Conservation (phyloP, 371 early-diverging fungal species). For the Actinomortierella ambigua region DNA sequence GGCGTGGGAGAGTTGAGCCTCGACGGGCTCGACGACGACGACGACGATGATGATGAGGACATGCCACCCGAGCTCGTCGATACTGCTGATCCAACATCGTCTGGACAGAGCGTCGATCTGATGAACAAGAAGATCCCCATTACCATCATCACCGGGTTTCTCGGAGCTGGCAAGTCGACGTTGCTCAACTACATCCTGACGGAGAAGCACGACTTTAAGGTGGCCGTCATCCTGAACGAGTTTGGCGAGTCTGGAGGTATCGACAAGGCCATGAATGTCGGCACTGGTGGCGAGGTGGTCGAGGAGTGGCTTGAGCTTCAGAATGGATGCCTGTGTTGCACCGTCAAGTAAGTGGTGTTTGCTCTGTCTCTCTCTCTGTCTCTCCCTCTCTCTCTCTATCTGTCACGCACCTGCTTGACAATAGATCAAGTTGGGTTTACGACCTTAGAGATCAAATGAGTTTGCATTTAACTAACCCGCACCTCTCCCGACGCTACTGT, state of each 20-base stretch:
- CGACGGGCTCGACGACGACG: background rate
- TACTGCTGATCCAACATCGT: conserved; percentile 1
- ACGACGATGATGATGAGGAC: conserved; percentile 26
- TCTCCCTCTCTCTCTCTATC: no score
- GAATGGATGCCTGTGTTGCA: conserved; percentile 97
- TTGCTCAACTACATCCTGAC: conserved; percentile 89
- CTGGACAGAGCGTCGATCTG: background rate
- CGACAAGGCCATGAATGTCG: conserved; percentile 88
- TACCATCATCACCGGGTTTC: conserved; percentile 62
- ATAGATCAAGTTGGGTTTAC: no score
- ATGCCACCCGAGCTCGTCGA: conserved; percentile 37
- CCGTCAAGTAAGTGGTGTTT: conserved; percentile 82
- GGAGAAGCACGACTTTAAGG: conserved; percentile 89
- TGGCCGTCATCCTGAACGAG: conserved; percentile 94
- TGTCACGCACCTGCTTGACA: no score
- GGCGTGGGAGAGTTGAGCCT: no score
- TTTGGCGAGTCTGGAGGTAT: conserved; percentile 92
- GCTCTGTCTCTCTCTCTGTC: no score
- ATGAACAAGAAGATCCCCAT: conserved; percentile 41
- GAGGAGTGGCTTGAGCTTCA: conserved; percentile 97
- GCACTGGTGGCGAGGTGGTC: conserved; percentile 79
- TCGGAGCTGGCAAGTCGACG: conserved; percentile 96
- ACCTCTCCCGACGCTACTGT: no score
- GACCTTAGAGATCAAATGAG: no score
- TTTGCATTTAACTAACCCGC: no score